Evolutionary conservation across 768 basidiomycete species (phyloP), one percentile per base, ranked within the genome.

Genomic region (Collybiopsis luxurians): DNA sequence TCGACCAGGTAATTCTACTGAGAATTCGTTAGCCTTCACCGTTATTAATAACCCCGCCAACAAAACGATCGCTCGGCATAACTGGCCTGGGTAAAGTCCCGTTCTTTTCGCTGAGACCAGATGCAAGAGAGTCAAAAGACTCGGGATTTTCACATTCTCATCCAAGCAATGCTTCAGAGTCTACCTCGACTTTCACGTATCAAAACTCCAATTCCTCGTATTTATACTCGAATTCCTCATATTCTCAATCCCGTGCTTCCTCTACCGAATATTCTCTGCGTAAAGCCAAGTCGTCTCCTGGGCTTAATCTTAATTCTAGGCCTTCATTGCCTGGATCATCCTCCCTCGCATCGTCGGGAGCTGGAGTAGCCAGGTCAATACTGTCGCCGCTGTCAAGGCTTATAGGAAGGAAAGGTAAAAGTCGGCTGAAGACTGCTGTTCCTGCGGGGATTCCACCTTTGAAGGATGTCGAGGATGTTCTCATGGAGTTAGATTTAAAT

Each of bases 401-500:
- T 21, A 51, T 38, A 34, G 31, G 50, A 27, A 51, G 24, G 36
- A 51, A 21, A 28, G 31, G 48, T n/a, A 49, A 49, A 28, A 49
- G 48, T 49, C 48, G 48, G 19, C 12, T 28, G 3, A 49, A 49
- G 48, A 49, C 31, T 15, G 50, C 34, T 10, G 61, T 59, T 51
- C 67, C 60, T 60, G 42, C 36, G 28, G 38, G 19, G 15, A 63
- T 73, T 59, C 63, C 70, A 58, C 66, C 70, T 0, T 66, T 67
- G 31, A 70, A 70, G 47, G 66, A 62, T 30, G n/a, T n/a, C n/a
- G n/a, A n/a, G n/a, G n/a, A n/a, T n/a, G 69, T 67, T 31, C 70
- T 73, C 21, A 72, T 83, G 57, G 72, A 69, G 23, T 79, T 90
- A 40, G 88, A 91, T 67, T 82, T 82, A n/a, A 82, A 93, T 66